Conservation (phyloP, 108 stramenopile genomes). For the Cyclotella atomus region DNA sequence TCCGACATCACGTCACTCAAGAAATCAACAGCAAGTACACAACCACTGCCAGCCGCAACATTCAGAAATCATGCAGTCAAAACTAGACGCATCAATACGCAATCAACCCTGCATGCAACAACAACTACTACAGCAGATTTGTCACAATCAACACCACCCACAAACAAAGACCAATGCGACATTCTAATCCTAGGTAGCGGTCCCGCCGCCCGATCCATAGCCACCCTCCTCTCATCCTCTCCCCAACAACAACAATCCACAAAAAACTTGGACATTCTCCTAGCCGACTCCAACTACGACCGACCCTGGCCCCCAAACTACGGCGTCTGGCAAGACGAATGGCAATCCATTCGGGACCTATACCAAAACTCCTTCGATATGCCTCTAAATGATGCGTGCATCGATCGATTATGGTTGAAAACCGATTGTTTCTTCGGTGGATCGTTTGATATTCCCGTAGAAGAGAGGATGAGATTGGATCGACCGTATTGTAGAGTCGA, state of each 20-base stretch:
- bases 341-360: conserved; percentile 67
- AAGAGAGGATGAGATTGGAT: conserved; percentile 72
- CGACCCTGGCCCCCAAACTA: conserved; percentile 87
- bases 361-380: conserved; percentile 34
- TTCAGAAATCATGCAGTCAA: neutral
- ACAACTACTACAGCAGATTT: neutral
- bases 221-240: conserved; percentile 66
- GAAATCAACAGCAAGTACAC: neutral
- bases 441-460: conserved; percentile 80
- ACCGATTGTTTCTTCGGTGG: conserved; percentile 97
- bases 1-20: neutral
- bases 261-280: conserved; percentile 71
- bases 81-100: neutral
- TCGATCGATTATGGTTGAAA: conserved; percentile 79
- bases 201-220: conserved; percentile 80
- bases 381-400: conserved; percentile 33
- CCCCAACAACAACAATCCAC: neutral
- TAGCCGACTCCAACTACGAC: conserved; percentile 86
- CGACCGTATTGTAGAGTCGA: conserved; percentile 88
- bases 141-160: neutral
- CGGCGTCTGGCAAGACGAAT: conserved; percentile 96
- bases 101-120: neutral
- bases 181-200: conserved; percentile 82
- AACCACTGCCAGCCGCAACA: neutral
- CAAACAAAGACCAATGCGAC: conserved; percentile 65